Evolutionary conservation across 176 grass and related monocot genomes (phyloP), one percentile per base, ranked within the genome.

Genomic region (Hordeum vulgare): DNA sequence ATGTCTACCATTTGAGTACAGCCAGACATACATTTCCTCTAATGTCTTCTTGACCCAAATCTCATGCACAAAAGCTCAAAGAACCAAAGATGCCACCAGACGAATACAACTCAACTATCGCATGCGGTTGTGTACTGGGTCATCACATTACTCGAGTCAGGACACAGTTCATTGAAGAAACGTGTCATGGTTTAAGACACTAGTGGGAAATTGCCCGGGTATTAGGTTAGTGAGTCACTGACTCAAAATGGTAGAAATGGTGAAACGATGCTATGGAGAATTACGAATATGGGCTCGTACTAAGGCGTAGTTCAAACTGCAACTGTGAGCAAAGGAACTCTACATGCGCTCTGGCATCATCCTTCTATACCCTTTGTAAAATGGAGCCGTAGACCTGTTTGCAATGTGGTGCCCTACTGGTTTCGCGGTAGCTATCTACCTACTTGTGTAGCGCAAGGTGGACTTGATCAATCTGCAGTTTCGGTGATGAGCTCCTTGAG

Each of bases 401-500:
- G 40, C 18, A 40, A 72, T 6, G 33, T 67, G 65, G 65, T 9
- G 20, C 17, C 15, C 63, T 35, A 66, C 29, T 66, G 26, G 17
- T 66, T 66, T 21, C 8, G 31, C 17, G 17, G 20, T 66, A 66
- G 62, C 47, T 51, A 51, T 51, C 29, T 66, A 66, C 36, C 29
- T 35, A 35, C 63, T 66, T 66, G 29, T 35, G 63, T 66, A 10
- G 15, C 20, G 37, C 11, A 23, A 23, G 64, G 21, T 59, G 47
- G 59, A 73, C 81, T 73, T 20, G 59, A 44, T 91, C 83, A 91
- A 91, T 84, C 83, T 21, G 78, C 86, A 25, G 84, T 86, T 87
- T 91, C 86, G 44, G 69, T 65, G 18, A 94, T 83, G 63, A 90
- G 92, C 81, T 83, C 81, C 85, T 90, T 91, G 9, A 97, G 79